Conservation (phyloP, 2,329 filamentous ascomycete species). For the Hypomyces perniciosus region DNA sequence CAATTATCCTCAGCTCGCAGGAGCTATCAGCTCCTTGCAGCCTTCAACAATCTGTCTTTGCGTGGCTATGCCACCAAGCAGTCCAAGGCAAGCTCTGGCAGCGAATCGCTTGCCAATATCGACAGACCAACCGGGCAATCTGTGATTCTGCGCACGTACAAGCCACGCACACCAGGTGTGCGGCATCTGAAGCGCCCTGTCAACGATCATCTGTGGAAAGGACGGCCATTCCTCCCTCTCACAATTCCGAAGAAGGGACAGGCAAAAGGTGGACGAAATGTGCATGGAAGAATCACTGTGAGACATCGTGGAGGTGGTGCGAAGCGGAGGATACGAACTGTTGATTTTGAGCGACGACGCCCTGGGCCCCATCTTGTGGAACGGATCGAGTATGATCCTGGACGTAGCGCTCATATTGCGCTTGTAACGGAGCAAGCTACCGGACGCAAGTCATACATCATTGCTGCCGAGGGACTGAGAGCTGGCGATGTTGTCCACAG, state of each 20-base stretch:
- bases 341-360: conserved; percentile 77
- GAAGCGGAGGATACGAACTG: conserved; percentile 83
- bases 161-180: conserved; percentile 84
- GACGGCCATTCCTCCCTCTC: conserved; percentile 71
- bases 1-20: conserved; percentile 24
- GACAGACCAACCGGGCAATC: conserved; percentile 27
- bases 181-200: conserved; percentile 87
- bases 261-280: conserved; percentile 86
- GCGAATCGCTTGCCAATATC: conserved; percentile 16
- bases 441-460: conserved; percentile 76
- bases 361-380: conserved; percentile 85
- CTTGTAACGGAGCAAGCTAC: conserved; percentile 71
- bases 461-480: conserved; percentile 91
- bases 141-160: conserved; percentile 72
- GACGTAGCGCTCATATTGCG: conserved; percentile 88
- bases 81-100: conserved; percentile 18
- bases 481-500: conserved; percentile 89
- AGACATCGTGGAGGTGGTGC: conserved; percentile 88
- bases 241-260: conserved; percentile 92
- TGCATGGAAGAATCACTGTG: conserved; percentile 77
- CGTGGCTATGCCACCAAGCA: conserved; percentile 28
- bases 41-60: conserved; percentile 20
- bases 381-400: conserved; percentile 93
- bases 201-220: conserved; percentile 97
- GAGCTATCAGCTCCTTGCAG: conserved; percentile 22